Percentiles rank a stretch among this genome's conserved stretches.
Evolutionary conservation across 495 filamentous ascomycete genomes (phyloP).

Genomic region (Hypoxylon rickii): DNA sequence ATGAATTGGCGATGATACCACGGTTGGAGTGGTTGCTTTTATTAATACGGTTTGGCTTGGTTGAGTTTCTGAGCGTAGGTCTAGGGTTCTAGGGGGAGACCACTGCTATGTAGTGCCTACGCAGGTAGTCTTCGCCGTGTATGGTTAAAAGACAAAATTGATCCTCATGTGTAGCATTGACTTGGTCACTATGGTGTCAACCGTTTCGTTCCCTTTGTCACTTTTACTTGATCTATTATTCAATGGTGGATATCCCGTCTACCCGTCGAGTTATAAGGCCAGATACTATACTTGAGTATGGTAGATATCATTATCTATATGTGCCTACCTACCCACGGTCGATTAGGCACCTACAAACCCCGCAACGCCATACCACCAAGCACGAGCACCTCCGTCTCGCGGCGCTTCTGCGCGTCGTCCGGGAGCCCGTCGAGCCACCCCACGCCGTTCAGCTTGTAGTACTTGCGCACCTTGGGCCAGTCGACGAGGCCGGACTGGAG

Average conservation of each 20-base stretch:
- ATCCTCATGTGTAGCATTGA: no score
- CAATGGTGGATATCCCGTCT: no score
- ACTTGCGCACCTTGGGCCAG: constrained; percentile 71
- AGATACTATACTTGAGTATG: not conserved
- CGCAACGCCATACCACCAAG: constrained; percentile 76
- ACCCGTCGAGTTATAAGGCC: no score
- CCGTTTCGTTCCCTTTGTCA: no score
- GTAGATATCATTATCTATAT: not conserved
- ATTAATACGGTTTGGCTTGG: no score
- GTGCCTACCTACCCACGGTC: not conserved
- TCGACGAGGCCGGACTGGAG: constrained; percentile 62
- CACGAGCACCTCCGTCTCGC: constrained; percentile 63
- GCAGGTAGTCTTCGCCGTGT: no score
- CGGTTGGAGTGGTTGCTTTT: not conserved
- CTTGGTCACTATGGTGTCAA: no score
- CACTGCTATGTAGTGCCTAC: no score
- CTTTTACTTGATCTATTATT: no score
- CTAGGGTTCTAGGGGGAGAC: no score
- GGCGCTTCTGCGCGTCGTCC: constrained; percentile 44
- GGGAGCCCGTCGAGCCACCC: constrained; percentile 45
- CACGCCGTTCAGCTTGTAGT: constrained; percentile 74
- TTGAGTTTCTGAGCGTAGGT: no score
- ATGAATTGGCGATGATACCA: not conserved
- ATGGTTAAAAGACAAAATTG: no score
- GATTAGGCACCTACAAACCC: constrained; percentile 48